Base-by-base conservation (phyloP, 2,329 filamentous ascomycete species). In the Rosellinia necatrix region DNA sequence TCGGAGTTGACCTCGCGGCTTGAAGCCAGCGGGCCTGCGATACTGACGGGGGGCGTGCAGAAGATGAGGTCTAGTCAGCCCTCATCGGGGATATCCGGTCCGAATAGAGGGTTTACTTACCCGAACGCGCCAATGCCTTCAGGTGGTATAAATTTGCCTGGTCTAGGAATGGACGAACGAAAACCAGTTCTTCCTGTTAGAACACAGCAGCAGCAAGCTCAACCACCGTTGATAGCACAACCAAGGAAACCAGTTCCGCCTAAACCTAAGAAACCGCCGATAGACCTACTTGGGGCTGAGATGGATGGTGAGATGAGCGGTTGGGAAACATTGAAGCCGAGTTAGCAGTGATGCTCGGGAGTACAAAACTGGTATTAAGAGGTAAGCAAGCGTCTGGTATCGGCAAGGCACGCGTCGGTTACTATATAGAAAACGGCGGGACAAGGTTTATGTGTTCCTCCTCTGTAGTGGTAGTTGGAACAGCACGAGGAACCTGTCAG, bases 281-380 rank as follows among this genome's bases (percentile, higher is more conserved):
- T 82, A 15, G 81, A 82, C 59, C 73, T 81, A 41, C 66, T 82
- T 27, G 71, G 69, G 2, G 76, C 75, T 38, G 80, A 82, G 40
- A 74, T 71, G 17, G 70, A 65, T n/a, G 71, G 58, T 3, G 78
- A 78, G 32, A 73, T 83, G 69, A 77, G 78, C 10, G 75, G 78
- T 19, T 85, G 81, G 81, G 80, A 84, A 64, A 79, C 81, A 4
- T 64, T 85, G 65, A 81, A 81, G 66, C 82, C 82, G 34, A 72
- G 66, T 42, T 72, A 71, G 62, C 22, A 35, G 3, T 43, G 1
- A 25, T 24, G 30, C 9, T 6, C 17, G 6, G 12, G 7, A 3
- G 9, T 4, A 34, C 15, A 10, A 24, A 37, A n/a, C n/a, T n/a
- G 6, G n/a, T 13, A 35, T 32, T 34, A 13, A 35, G 49, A 37